phyloP scores from a whole-genome alignment of 345 rosid genomes.

The Citropsis articulata region DNA sequence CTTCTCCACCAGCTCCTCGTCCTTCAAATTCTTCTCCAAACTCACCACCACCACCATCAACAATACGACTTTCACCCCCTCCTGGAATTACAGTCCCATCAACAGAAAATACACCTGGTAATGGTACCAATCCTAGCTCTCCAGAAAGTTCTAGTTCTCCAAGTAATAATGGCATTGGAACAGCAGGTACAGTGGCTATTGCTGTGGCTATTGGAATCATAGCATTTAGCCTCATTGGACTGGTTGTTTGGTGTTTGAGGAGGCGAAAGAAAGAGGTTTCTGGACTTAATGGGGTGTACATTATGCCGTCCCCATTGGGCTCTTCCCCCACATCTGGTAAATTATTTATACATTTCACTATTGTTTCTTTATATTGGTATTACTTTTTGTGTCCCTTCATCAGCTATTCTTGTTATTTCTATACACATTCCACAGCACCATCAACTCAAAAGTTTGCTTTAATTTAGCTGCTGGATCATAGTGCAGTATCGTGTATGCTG shows the following conservation, averaged over 20 bases:
- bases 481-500: neutral
- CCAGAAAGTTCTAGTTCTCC: slow-evolving; percentile 29
- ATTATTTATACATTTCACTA: neutral
- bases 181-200: slow-evolving; percentile 48
- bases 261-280: slow-evolving; percentile 51
- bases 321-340: slow-evolving; percentile 75
- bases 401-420: neutral
- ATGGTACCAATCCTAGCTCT: slow-evolving; percentile 29
- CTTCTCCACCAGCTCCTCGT: slow-evolving; percentile 31
- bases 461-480: neutral
- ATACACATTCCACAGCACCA: neutral
- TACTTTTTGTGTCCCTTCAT: neutral
- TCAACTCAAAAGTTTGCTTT: neutral
- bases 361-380: slow-evolving; percentile 2
- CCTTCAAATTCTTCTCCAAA: slow-evolving; percentile 38
- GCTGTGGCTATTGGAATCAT: slow-evolving; percentile 49
- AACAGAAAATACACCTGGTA: slow-evolving; percentile 22
- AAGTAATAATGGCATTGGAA: slow-evolving; percentile 31
- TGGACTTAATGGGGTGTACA: slow-evolving; percentile 51
- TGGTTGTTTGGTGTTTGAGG: slow-evolving; percentile 54
- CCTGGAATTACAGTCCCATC: slow-evolving; percentile 23
- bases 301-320: slow-evolving; percentile 57
- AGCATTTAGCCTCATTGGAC: slow-evolving; percentile 54
- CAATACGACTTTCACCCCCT: slow-evolving; percentile 36
- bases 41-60: slow-evolving; percentile 37